These are phyloP conservation scores for Middelhovenomyces tepae DNA, from an alignment of 805 yeast species.

Conservation along the genomic window DNA sequence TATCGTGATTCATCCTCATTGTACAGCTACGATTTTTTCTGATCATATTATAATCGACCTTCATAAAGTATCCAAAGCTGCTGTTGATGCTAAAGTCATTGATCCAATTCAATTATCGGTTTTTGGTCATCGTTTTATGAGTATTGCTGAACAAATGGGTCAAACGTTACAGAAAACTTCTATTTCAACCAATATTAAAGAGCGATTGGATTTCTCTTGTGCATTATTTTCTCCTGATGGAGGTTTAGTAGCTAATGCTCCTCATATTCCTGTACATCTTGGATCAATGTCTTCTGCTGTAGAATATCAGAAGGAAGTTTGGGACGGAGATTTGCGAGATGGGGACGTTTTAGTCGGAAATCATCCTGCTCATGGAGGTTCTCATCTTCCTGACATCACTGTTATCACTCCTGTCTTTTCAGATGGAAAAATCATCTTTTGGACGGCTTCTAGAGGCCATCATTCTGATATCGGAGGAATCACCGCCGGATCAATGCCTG, in stretches of 20 bases:
- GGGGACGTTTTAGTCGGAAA: slow-evolving; percentile 76
- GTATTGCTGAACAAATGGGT: slow-evolving; percentile 88
- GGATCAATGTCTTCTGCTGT: slow-evolving; percentile 84
- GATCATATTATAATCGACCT: slow-evolving; percentile 51
- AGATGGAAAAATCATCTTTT: slow-evolving; percentile 55
- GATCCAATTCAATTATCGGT: slow-evolving; percentile 71
- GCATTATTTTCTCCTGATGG: slow-evolving; percentile 72
- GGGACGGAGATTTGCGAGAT: slow-evolving; percentile 54
- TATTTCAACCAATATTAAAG: slow-evolving; percentile 76
- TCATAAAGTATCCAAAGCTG: slow-evolving; percentile 2
- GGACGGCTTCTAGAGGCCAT: slow-evolving; percentile 91
- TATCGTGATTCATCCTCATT: slow-evolving; percentile 56
- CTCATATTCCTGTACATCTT: slow-evolving; percentile 78
- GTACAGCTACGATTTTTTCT: slow-evolving; percentile 46
- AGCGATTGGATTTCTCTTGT: slow-evolving; percentile 75
- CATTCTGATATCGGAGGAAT: slow-evolving; percentile 95
- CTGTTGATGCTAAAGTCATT: slow-evolving; percentile 26
- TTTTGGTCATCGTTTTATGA: slow-evolving; percentile 80
- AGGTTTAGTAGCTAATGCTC: slow-evolving; percentile 80
- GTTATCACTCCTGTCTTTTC: slow-evolving; percentile 84
- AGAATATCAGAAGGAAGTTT: slow-evolving; percentile 50
- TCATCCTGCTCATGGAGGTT: slow-evolving; percentile 80
- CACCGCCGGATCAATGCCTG: slow-evolving; percentile 92
- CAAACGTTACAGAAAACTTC: slow-evolving; percentile 69
- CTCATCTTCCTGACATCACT: slow-evolving; percentile 85